Base-by-base conservation (phyloP, 805 yeast species). In the Priceomyces fermenticarens region DNA sequence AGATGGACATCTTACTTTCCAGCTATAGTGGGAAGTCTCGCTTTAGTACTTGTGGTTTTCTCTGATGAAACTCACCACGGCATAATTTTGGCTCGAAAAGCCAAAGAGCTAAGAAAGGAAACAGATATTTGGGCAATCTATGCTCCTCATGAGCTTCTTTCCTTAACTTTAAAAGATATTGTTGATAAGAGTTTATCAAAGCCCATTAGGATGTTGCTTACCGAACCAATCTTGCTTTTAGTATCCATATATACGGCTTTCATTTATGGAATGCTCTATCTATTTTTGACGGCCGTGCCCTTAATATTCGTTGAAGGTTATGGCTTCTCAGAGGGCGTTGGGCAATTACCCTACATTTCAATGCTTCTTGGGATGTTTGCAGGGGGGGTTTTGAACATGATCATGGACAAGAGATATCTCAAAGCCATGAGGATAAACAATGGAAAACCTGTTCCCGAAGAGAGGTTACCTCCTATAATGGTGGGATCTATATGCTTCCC, bases 311-410 rank as follows among this genome's bases (percentile, higher is more conserved):
- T 62, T 9, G 60, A 45, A 32, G 83, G 82, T 38, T 88, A 88
- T 55, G 72, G 72, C 27, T 83, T 68, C 38, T 57, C 61, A 16
- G 73, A 75, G 38, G 89, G 90, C 49, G 80, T 78, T 20, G 80
- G 79, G 8, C 84, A 83, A 64, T 71, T 89, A 45, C 96, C 97
- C 10, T 89, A 88, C 68, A 59, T 88, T 42, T 83, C 86, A 15
- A 68, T 90, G 62, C 73, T 85, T 38, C 56, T 85, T 39, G 96
- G 97, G 44, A 70, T 81, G 65, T 32, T 76, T 4, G 32, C 78
- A 20, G 88, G 90, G 40, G 81, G 83, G 23, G 44, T 56, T 0
- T 63, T 67, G 43, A 75, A 82, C 53, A 63, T 83, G 34, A 67
- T 62, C 53, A 69, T 62, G 43, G 96, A 88, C 53, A 73, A 65